phyloP scores from a whole-genome alignment of 352 stramenopile genomes.

The Phytophthora foliorum region DNA sequence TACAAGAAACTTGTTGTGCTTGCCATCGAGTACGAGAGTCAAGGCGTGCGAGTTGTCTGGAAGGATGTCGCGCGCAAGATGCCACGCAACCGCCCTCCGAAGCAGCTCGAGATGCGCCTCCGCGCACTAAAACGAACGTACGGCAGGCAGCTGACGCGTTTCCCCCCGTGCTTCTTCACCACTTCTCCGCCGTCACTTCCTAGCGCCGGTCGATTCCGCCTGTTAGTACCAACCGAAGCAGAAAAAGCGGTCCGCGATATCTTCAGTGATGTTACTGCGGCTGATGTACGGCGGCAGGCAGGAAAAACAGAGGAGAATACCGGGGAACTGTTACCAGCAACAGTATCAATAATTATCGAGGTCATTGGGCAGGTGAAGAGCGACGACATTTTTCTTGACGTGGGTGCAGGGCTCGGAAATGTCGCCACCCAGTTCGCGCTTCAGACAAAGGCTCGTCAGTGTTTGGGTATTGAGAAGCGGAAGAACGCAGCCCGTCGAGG shows the following conservation, averaged over 20 bases:
- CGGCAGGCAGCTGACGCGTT: conserved; percentile 1
- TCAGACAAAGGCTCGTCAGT: neutral
- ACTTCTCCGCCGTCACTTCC: neutral
- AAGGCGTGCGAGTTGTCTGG: neutral
- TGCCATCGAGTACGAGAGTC: neutral
- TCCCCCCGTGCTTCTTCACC: conserved; percentile 14
- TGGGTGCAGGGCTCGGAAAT: conserved; percentile 8
- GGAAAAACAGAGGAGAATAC: conserved; percentile 15
- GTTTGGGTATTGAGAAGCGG: conserved; percentile 17
- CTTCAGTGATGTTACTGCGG: neutral
- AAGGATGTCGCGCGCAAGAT: conserved; percentile 1
- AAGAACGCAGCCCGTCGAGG: neutral
- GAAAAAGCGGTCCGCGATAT: neutral
- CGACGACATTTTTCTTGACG: conserved; percentile 10
- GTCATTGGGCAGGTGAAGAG: neutral
- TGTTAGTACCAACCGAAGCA: neutral
- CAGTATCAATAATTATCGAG: conserved; percentile 1
- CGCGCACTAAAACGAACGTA: conserved; percentile 13
- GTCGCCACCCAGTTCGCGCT: conserved; percentile 4
- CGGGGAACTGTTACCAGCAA: conserved; percentile 10
- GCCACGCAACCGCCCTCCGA: neutral
- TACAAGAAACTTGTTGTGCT: conserved; percentile 4
- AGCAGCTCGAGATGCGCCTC: neutral
- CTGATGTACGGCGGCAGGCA: conserved; percentile 7
- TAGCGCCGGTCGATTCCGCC: neutral